Evolutionary conservation across 1,284 basidiomycete species (phyloP).

Genomic region (Ganoderma sinense): DNA sequence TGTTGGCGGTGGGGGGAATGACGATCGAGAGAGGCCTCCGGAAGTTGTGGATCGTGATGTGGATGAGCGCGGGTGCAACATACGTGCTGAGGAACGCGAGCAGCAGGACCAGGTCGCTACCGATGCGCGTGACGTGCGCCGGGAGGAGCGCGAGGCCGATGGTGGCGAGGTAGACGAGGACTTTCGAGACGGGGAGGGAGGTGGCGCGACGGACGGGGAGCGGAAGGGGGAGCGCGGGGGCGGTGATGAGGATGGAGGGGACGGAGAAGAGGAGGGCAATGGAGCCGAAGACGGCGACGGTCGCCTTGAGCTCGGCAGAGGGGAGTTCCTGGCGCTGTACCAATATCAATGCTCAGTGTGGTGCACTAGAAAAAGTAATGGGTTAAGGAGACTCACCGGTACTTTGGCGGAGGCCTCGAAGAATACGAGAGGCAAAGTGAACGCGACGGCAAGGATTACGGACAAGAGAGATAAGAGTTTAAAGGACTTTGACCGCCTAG

Average conservation of each 20-base stretch:
- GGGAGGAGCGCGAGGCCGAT: constrained; percentile 55
- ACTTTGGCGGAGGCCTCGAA: constrained; percentile 53
- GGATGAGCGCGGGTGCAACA: constrained; percentile 67
- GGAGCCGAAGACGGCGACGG: constrained; percentile 55
- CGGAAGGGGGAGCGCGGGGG: constrained; percentile 57
- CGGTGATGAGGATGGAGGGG: constrained; percentile 65
- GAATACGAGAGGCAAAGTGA: constrained; percentile 67
- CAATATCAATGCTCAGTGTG: constrained; percentile 1
- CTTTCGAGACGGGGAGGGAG: constrained; percentile 57
- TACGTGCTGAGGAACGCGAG: constrained; percentile 63
- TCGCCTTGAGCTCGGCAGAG: constrained; percentile 36
- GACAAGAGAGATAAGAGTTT: constrained; percentile 61
- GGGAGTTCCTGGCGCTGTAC: constrained; percentile 36
- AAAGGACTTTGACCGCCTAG: constrained; percentile 62
- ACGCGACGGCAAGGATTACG: constrained; percentile 52
- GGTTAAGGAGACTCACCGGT: constrained; percentile 45
- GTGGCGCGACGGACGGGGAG: constrained; percentile 49
- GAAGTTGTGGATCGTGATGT: constrained; percentile 74
- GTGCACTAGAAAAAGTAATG: background rate
- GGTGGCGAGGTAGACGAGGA: constrained; percentile 47
- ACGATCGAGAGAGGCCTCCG: constrained; percentile 74
- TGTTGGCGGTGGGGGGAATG: constrained; percentile 53
- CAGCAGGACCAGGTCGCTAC: constrained; percentile 58
- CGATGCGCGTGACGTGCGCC: constrained; percentile 39
- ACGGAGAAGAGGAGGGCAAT: constrained; percentile 63